Base-by-base conservation (phyloP, 345 rosid genomes). In the Syzygium oleosum region DNA sequence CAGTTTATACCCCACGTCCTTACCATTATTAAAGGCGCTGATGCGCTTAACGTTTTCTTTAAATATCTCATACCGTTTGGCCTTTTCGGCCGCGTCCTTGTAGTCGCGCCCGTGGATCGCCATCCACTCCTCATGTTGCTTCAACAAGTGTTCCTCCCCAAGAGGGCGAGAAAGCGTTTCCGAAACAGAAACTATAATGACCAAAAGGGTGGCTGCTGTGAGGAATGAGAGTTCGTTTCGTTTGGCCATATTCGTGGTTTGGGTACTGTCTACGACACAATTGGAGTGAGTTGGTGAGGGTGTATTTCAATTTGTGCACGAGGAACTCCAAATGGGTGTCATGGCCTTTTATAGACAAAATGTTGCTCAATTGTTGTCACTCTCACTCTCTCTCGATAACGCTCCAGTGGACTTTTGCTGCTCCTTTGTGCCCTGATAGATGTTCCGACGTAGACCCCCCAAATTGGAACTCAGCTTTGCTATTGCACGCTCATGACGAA, bases 111-210 rank as follows among this genome's bases (percentile, higher is more conserved):
- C 91, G 41, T 88, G 80, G 49, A 73, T 73, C 9, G 84, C 88
- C 85, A 89, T 89, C 93, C 93, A 91, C 46, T 87, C 85, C 56
- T 90, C 92, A 84, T 92, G 91, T 88, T 87, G 92, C 87, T 88
- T 87, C 2, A 52, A 43, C 88, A 90, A 80, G 90, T 88, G 58
- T 46, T 90, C 89, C 86, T 94, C 93, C 31, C 87, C 61, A 21
- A 88, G 46, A n/a, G 51, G 41, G 55, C 77, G 80, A 68, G 86
- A 89, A 34, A 73, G 49, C 25, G 43, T 34, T 73, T 73, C 80
- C 1, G 80, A 73, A 2, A 19, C 23, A 34, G 25, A 73, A 73
- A 73, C 46, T 34, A 73, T 73, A 19, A 73, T 73, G 46, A 34
- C 49, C 13, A 73, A 34, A 73, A 73, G 80, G 21, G 25, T 73